Base-by-base conservation (phyloP, 2,329 filamentous ascomycete genomes). In the Diaporthe caulivora region DNA sequence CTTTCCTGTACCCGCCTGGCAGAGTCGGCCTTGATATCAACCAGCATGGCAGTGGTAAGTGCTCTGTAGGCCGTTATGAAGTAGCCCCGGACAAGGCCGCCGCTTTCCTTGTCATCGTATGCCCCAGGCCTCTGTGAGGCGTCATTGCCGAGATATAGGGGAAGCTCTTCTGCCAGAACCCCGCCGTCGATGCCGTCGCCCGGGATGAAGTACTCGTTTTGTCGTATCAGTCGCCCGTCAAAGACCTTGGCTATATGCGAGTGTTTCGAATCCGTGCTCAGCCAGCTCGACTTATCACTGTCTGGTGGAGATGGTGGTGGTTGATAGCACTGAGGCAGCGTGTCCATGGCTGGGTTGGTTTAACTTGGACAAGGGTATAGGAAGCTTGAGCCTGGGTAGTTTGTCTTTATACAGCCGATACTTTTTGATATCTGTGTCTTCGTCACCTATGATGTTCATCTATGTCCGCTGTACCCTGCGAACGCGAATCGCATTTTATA, bases 171-270 rank as follows among this genome's bases (percentile, higher is more conserved):
- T 6, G 57, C 57, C 24, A 60, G 7, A 13, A 60, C 37, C 3
- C 18, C 37, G 2, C 37, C 15, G 37, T 60, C 34, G 37, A 60
- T 44, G 37, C 37, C 57, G 11, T 42, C 24, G 18, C 34, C n/a
- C 8, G 37, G n/a, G 24, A 60, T 29, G 57, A 60, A 60, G 37
- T 44, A 60, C 15, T 42, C 57, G 34, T 60, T 60, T 60, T 60
- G 57, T 24, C 57, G n/a, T 21, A 13, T 44, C 2, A 60, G 6
- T 44, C 37, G 37, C 11, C 24, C 24, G 15, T 24, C 9, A 3
- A 21, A 2, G 24, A 44, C 15, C 37, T 3, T 44, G 1, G 37
- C 8, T 24, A 29, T 24, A 13, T 26, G 15, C 2, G 57, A 44
- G 5, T 1, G 8, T 3, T 31, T 60, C 37, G 37, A 2, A 42